phyloP scores from a whole-genome alignment of 2,329 filamentous ascomycete genomes.

The Apiospora malaysiana region DNA sequence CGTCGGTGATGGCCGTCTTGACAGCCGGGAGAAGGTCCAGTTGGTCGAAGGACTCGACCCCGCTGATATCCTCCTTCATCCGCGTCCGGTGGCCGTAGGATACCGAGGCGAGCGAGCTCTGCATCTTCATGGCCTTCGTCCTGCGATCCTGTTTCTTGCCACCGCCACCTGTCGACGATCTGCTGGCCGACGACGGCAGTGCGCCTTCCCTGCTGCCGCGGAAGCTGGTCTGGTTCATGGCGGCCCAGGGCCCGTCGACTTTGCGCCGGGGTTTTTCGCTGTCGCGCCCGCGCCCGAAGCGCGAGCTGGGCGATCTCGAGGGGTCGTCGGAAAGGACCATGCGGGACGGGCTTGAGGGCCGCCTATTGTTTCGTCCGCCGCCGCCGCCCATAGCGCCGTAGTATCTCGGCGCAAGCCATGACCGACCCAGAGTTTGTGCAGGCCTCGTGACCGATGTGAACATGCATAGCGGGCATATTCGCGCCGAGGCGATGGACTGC shows the following conservation, averaged over 20 bases:
- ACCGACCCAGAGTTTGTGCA: constrained; percentile 20
- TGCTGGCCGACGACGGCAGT: constrained; percentile 36
- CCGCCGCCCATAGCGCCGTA: constrained; percentile 19
- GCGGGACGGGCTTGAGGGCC: constrained; percentile 24
- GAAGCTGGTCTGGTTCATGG: constrained; percentile 30
- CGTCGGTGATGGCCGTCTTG: constrained; percentile 71
- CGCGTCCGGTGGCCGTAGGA: constrained; percentile 70
- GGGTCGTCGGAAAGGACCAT: constrained; percentile 27
- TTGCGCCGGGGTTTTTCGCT: constrained; percentile 24
- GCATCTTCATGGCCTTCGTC: constrained; percentile 93
- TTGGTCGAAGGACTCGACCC: constrained; percentile 79
- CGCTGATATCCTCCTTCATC: constrained; percentile 50
- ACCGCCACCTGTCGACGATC: constrained; percentile 38
- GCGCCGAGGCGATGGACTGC: constrained; percentile 25
- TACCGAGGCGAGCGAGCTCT: constrained; percentile 76
- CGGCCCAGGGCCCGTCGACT: constrained; percentile 29
- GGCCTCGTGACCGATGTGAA: constrained; percentile 21
- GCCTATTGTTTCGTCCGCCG: not conserved
- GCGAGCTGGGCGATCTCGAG: constrained; percentile 20
- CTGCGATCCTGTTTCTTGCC: constrained; percentile 55
- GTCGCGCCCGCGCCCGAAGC: constrained; percentile 24
- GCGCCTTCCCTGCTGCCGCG: constrained; percentile 30
- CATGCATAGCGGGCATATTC: constrained; percentile 28
- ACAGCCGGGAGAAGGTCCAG: constrained; percentile 77
- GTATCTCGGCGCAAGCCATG: constrained; percentile 24